Evolutionary conservation across 441 rosid genomes (phyloP).

Genomic region (Jatropha podagrica): DNA sequence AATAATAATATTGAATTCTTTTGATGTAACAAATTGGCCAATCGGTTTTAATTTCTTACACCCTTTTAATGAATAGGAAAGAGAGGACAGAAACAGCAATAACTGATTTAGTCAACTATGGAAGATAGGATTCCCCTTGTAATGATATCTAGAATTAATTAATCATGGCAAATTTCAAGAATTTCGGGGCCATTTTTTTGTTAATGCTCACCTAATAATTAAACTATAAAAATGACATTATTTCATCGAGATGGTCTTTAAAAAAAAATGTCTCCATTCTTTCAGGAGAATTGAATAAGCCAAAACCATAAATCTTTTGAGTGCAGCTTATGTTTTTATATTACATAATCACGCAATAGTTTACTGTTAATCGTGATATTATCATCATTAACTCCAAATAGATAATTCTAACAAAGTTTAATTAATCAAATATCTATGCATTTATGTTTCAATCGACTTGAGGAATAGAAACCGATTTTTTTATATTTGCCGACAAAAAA

Average conservation of each 20-base stretch:
- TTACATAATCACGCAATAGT: background rate
- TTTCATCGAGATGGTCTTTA: background rate
- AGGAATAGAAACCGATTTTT: background rate
- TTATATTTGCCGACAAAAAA: background rate
- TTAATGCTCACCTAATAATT: background rate
- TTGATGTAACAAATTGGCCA: constrained; percentile 11
- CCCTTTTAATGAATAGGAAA: background rate
- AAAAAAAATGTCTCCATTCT: background rate
- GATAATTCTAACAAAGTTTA: background rate
- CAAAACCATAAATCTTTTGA: background rate
- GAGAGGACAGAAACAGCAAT: background rate
- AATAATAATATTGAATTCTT: background rate
- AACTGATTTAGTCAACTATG: constrained; percentile 34
- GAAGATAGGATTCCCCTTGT: constrained; percentile 2
- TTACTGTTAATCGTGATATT: background rate
- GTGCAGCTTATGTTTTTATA: background rate
- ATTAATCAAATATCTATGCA: too few relatives aligned
- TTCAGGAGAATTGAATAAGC: background rate
- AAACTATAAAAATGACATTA: background rate
- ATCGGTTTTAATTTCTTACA: background rate
- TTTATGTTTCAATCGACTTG: background rate
- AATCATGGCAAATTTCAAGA: background rate
- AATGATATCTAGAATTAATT: constrained; percentile 5
- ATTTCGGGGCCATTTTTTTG: background rate
- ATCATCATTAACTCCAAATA: background rate